Evolutionary conservation across 352 stramenopile genomes (phyloP), one percentile per base, ranked within the genome.

Genomic region (Phytopythium boreale): DNA sequence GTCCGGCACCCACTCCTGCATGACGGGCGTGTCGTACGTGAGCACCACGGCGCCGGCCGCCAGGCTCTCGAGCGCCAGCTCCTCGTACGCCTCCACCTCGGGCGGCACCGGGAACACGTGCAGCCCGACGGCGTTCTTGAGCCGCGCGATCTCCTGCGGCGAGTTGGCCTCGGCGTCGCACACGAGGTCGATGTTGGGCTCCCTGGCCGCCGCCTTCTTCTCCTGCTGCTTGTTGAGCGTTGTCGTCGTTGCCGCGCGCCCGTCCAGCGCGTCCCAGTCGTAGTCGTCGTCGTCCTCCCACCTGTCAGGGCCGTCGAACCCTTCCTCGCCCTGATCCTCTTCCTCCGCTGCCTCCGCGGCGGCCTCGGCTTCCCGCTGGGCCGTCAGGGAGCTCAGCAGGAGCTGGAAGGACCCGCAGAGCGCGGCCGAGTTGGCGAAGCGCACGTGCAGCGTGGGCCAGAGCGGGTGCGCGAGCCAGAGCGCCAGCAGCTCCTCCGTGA

Each of bases 1-100:
- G 62, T 89, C 76, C 1, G 80, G 77, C 29, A 90, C 73, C 76
- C 78, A 92, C 53, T 92, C 83, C 57, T 86, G 80, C 83, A 90
- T 92, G 46, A 90, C 77, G 29, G 81, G 80, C 19, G 83, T 79
- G 64, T 89, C 77, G 72, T 82, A 90, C 43, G 81, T 89, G 31
- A 92, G 62, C 12, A 82, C 77, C 29, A 90, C 62, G 17, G 83
- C 80, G 7, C 83, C 80, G 5, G 82, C 80, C 10, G 83, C 70
- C 10, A 72, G 59, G 50, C 74, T 88, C 57, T 92, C 80, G 2
- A 92, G 68, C 39, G 78, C 68, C 1, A 71, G 67, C n/a, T 84
- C 74, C 55, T 92, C 77, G 44, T 82, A 77, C 51, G 76, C 71
- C 51, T 88, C 80, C 15, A 80, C 52, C 61, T 87, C 77, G 0